Percentiles rank a stretch among this genome's conserved stretches.
These are phyloP conservation scores for Candida patagonica DNA, from an alignment of 805 yeast species.

Conservation along the genomic window DNA sequence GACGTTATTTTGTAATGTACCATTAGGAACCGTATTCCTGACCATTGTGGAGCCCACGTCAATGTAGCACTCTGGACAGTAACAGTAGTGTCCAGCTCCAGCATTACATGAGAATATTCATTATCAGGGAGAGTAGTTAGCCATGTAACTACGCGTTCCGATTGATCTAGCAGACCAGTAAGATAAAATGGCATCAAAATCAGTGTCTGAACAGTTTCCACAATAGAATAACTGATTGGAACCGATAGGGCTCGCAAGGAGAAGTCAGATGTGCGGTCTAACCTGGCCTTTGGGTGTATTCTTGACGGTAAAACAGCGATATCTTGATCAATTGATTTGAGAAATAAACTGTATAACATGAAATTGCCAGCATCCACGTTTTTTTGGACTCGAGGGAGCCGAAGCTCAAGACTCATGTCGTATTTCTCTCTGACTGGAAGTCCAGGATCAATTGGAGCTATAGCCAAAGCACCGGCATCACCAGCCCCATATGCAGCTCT, in stretches of 20 bases:
- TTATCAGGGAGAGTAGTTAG: constrained; percentile 3
- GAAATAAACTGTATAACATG: constrained; percentile 15
- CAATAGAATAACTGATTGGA: constrained; percentile 22
- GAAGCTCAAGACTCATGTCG: constrained; percentile 20
- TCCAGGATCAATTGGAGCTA: constrained; percentile 10
- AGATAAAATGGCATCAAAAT: constrained; percentile 24
- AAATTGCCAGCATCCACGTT: constrained; percentile 28
- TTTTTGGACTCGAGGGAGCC: constrained; percentile 24
- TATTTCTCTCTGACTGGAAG: constrained; percentile 20
- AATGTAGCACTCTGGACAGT: constrained; percentile 19
- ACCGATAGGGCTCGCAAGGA: constrained; percentile 23
- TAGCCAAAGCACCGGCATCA: constrained; percentile 10
- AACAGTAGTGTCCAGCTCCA: constrained; percentile 20
- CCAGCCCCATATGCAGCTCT: constrained; percentile 12
- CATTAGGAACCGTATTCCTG: constrained; percentile 25
- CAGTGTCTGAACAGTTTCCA: constrained; percentile 22
- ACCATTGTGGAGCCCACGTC: constrained; percentile 23
- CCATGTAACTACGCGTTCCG: neutral
- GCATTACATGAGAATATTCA: constrained; percentile 13
- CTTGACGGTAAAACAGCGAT: constrained; percentile 5
- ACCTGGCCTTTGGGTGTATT: constrained; percentile 11
- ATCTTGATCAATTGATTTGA: constrained; percentile 2
- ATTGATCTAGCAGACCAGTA: constrained; percentile 15
- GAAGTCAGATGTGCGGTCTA: constrained; percentile 7
- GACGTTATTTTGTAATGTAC: constrained; percentile 18